Percentiles rank a stretch among this genome's conserved stretches.
Evolutionary conservation across 441 rosid species (phyloP).

Genomic region (Croton setiger): DNA sequence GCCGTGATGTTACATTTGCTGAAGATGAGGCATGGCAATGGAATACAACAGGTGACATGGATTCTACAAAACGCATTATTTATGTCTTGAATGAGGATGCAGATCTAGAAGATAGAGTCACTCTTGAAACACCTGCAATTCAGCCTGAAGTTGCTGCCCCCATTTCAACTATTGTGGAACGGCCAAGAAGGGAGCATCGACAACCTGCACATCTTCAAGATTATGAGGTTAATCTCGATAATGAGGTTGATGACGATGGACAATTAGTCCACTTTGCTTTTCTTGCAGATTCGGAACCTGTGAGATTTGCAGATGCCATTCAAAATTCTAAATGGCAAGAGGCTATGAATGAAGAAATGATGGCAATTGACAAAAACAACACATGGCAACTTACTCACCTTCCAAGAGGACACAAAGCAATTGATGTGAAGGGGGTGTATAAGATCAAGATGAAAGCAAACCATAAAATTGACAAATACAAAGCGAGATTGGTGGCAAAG

Average conservation of each 20-base stretch:
- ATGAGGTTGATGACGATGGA: background rate
- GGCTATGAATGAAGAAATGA: too few relatives aligned
- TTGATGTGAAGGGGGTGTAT: conserved; percentile 5
- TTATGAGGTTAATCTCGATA: background rate
- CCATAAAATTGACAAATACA: background rate
- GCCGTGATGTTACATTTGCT: background rate
- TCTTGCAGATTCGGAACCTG: background rate
- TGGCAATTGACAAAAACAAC: background rate
- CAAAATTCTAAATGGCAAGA: background rate
- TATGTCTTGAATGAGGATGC: background rate
- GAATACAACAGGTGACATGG: background rate
- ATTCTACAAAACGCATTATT: background rate
- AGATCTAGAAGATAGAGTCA: too few relatives aligned
- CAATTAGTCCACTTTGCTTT: conserved; percentile 3
- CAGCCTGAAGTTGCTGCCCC: too few relatives aligned
- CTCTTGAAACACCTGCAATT: too few relatives aligned
- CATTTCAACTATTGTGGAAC: too few relatives aligned
- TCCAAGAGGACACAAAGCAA: background rate
- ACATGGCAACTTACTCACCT: background rate
- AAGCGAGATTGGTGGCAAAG: conserved; percentile 3
- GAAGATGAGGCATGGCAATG: background rate
- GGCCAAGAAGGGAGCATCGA: background rate
- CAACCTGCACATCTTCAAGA: background rate
- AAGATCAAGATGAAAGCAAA: conserved; percentile 1
- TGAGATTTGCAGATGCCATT: background rate